Conservation (phyloP, 768 basidiomycete genomes). For the Boletus sp. region DNA sequence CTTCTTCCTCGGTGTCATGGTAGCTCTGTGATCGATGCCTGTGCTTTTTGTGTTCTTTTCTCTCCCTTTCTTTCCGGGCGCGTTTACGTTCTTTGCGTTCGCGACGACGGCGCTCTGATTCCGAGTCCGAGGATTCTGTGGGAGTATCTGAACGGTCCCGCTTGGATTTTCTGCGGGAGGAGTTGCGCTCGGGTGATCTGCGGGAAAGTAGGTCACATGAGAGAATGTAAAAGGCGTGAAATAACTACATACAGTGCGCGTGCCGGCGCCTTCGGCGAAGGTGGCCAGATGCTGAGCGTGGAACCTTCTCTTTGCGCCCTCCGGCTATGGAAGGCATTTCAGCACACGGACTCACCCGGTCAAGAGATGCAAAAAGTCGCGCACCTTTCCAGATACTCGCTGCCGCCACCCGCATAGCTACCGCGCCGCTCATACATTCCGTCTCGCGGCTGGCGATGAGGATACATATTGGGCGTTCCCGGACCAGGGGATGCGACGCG, state of each 20-base stretch:
- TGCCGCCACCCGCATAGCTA: constrained; percentile 31
- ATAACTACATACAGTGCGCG: constrained; percentile 48
- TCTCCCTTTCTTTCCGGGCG: constrained; percentile 45
- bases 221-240: neutral
- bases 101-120: constrained; percentile 55
- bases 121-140: constrained; percentile 45
- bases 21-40: constrained; percentile 36
- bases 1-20: constrained; percentile 36
- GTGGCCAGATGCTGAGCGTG: constrained; percentile 71
- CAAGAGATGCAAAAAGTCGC: constrained; percentile 13
- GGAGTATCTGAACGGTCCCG: constrained; percentile 47
- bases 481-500: constrained; percentile 41
- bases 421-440: constrained; percentile 20
- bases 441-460: constrained; percentile 30
- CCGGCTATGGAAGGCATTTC: constrained; percentile 46
- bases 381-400: constrained; percentile 69
- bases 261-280: constrained; percentile 68
- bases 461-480: constrained; percentile 54
- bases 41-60: constrained; percentile 37
- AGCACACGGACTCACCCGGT: neutral
- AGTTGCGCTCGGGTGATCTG: constrained; percentile 55
- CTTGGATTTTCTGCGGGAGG: constrained; percentile 56
- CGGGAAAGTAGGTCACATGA: neutral
- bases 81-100: constrained; percentile 63
- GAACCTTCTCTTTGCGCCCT: constrained; percentile 59